phyloP scores from a whole-genome alignment of 768 basidiomycete genomes.

The Russula brevipes region DNA sequence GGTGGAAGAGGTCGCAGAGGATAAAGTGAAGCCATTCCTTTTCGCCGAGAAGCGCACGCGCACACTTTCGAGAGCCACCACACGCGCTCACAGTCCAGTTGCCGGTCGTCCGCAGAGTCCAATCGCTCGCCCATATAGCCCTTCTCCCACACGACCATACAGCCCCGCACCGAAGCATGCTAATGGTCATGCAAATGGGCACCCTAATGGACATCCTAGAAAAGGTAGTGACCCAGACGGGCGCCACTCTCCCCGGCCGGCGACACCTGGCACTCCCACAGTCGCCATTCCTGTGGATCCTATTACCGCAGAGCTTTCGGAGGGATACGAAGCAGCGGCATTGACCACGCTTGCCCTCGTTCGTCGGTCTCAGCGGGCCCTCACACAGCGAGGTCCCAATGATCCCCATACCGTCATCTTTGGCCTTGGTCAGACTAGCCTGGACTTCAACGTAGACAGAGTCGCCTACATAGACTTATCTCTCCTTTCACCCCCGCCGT shows the following conservation, averaged over 20 bases:
- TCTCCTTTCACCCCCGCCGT: conserved; percentile 63
- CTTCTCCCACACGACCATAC: conserved; percentile 10
- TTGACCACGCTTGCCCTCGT: conserved; percentile 58
- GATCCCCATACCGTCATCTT: conserved; percentile 66
- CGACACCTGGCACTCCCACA: conserved; percentile 22
- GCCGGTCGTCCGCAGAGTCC: background rate
- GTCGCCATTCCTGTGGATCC: conserved; percentile 26
- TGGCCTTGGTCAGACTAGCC: conserved; percentile 51
- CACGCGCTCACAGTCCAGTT: background rate
- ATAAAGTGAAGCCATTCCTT: conserved; percentile 57
- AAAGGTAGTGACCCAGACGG: conserved; percentile 30
- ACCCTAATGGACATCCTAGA: conserved; percentile 33
- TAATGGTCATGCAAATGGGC: conserved; percentile 35
- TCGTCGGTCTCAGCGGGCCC: conserved; percentile 55
- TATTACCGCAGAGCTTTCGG: conserved; percentile 36
- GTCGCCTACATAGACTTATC: conserved; percentile 60
- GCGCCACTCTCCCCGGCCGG: conserved; percentile 17
- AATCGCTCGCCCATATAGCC: conserved; percentile 4
- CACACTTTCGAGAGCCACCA: conserved; percentile 18
- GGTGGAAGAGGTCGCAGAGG: conserved; percentile 51
- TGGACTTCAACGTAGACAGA: conserved; percentile 46
- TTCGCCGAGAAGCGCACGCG: conserved; percentile 39
- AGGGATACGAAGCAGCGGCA: conserved; percentile 63
- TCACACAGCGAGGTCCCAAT: conserved; percentile 46
- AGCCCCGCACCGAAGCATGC: conserved; percentile 22